phyloP scores from a whole-genome alignment of 129 eudicot genomes.

The Helianthus tuberosus region DNA sequence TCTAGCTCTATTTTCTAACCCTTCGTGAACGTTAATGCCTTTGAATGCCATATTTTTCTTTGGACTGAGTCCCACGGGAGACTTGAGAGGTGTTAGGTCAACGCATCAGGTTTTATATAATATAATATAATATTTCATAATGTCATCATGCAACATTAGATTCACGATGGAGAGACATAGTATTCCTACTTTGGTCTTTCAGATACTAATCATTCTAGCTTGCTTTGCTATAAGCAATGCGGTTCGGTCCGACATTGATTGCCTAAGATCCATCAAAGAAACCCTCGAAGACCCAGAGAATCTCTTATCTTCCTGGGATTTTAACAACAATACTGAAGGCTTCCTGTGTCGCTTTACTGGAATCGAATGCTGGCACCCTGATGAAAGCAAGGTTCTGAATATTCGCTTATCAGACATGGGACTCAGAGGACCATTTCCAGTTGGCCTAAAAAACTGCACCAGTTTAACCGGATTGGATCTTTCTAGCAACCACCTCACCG shows the following conservation, averaged over 20 bases:
- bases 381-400: constrained; percentile 36
- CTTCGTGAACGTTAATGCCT: background rate
- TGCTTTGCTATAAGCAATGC: constrained; percentile 15
- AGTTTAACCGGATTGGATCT: constrained; percentile 31
- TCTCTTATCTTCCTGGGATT: constrained; percentile 38
- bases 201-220: constrained; percentile 32
- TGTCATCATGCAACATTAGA: background rate
- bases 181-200: no score
- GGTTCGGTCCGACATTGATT: constrained; percentile 25
- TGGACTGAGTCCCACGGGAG: constrained; percentile 14
- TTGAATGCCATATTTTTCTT: background rate
- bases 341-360: constrained; percentile 36
- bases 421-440: constrained; percentile 44
- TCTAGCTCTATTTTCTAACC: background rate
- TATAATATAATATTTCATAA: background rate
- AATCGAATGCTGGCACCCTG: constrained; percentile 45
- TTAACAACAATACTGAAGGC: constrained; percentile 25
- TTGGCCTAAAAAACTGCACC: constrained; percentile 31
- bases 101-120: background rate
- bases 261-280: constrained; percentile 35
- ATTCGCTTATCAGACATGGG: constrained; percentile 37
- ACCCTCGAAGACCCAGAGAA: constrained; percentile 40
- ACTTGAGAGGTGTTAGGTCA: background rate
- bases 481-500: constrained; percentile 37
- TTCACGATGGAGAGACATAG: background rate